Base-by-base conservation (phyloP, 768 basidiomycete genomes). In the Lentinula boryana region DNA sequence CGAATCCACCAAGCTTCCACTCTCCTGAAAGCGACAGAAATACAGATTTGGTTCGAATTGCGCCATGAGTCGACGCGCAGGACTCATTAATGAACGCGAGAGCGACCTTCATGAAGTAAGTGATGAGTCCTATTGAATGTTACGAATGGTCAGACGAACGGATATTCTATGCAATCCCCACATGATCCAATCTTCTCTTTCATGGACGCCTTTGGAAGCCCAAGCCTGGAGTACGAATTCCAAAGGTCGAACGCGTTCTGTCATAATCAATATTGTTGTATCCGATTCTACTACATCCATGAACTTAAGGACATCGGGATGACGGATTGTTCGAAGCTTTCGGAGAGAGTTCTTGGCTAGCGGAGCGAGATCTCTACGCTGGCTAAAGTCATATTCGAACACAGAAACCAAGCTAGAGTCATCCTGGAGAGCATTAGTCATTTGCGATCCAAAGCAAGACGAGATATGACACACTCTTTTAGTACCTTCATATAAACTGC, bases 1-100 rank as follows among this genome's bases (percentile, higher is more conserved):
- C 97, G 68, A 98, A 95, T 0, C 96, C 96, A 18, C 93, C 95
- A 7, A 99, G 76, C 68, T 92, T 92, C 97, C 96, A 98, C 76
- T 99, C 97, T 5, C 96, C 93, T 0, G 93, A 91, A 0, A 89
- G 87, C 0, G 96, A 93, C 56, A 97, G 84, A 69, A 97, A 98
- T 61, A 98, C 84, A 1, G 91, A 86, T 60, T 82, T 80, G n/a
- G 82, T 71, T 61, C 84, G 77, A 60, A 95, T 69, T 65, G 87
- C 90, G 21, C 93, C 95, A 66, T 97, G 94, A 0, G 91, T 91
- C 2, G 91, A 92, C 27, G 82, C 74, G 57, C 84, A 88, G 7
- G 91, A 81, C 44, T 92, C 88, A 67, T 98, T 98, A 60, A 98
- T 71, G 73, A 99, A 99, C 2, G 90, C 79, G 43, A 98, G 74